Evolutionary conservation across 768 basidiomycete genomes (phyloP).

Genomic region (Boletales sp.): DNA sequence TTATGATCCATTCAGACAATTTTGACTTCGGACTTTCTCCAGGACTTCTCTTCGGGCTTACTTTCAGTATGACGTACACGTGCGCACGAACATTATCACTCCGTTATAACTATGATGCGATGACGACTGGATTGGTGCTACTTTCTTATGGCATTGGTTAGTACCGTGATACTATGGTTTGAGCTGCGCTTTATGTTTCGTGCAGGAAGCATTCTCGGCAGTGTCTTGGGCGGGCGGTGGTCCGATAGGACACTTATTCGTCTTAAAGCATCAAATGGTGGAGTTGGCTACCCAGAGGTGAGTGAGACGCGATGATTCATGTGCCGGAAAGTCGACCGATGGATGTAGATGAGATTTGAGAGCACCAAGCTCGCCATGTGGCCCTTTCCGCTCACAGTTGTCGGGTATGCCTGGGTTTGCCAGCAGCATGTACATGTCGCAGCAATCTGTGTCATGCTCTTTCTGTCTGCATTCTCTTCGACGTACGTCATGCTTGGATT

Average conservation of each 20-base stretch:
- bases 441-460: slow-evolving; percentile 70
- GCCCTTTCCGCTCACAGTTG: slow-evolving; percentile 49
- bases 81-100: slow-evolving; percentile 66
- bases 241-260: slow-evolving; percentile 47
- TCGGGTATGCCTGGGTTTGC: slow-evolving; percentile 78
- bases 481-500: slow-evolving; percentile 45
- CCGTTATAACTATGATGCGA: slow-evolving; percentile 63
- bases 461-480: slow-evolving; percentile 67
- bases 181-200: background rate
- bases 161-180: slow-evolving; percentile 7
- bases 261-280: slow-evolving; percentile 48
- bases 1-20: background rate
- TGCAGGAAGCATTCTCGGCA: slow-evolving; percentile 48
- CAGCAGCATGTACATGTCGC: slow-evolving; percentile 61
- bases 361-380: slow-evolving; percentile 59
- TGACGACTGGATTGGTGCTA: slow-evolving; percentile 75
- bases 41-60: slow-evolving; percentile 72
- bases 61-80: slow-evolving; percentile 70
- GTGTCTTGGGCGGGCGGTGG: slow-evolving; percentile 58
- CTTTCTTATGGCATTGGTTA: slow-evolving; percentile 69
- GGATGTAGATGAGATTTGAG: slow-evolving; percentile 65
- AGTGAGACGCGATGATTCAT: slow-evolving; percentile 6
- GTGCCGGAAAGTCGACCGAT: background rate
- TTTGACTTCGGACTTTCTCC: background rate
- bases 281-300: slow-evolving; percentile 62